Conservation (phyloP, 2,329 filamentous ascomycete species). For the Pseudogymnoascus sp. region DNA sequence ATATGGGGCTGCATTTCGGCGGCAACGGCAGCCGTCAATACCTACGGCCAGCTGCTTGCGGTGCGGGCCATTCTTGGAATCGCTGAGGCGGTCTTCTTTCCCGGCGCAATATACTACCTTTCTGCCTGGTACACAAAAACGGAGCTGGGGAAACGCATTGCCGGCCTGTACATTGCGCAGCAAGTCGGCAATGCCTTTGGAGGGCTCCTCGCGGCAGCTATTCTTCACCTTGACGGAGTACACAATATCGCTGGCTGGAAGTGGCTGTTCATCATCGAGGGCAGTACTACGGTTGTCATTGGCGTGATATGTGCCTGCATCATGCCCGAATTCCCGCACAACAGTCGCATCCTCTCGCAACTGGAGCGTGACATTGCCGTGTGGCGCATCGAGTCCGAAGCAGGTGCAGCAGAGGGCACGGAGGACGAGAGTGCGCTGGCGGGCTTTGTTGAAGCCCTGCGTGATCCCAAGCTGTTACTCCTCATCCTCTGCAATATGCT, state of each 20-base stretch:
- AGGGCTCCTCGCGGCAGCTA: constrained; percentile 40
- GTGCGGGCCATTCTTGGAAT: constrained; percentile 29
- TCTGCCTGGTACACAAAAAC: constrained; percentile 33
- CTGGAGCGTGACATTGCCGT: constrained; percentile 28
- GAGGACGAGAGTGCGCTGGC: constrained; percentile 27
- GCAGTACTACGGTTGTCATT: constrained; percentile 35
- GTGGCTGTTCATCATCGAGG: constrained; percentile 43
- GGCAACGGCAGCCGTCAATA: constrained; percentile 31
- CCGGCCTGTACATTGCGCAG: constrained; percentile 31
- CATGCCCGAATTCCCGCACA: constrained; percentile 35
- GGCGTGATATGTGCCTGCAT: constrained; percentile 28
- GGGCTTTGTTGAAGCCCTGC: constrained; percentile 26
- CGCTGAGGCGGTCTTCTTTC: constrained; percentile 19
- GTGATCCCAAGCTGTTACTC: constrained; percentile 32
- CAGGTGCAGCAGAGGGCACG: constrained; percentile 32
- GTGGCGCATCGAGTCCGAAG: constrained; percentile 30
- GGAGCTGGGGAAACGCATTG: constrained; percentile 32
- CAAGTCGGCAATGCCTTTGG: constrained; percentile 39
- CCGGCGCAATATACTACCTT: constrained; percentile 32
- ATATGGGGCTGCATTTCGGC: constrained; percentile 29
- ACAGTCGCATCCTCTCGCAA: constrained; percentile 29
- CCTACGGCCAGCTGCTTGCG: constrained; percentile 29
- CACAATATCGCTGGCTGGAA: constrained; percentile 41
- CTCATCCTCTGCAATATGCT: constrained; percentile 34
- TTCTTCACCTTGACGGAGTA: constrained; percentile 39